Evolutionary conservation across 176 grass and related monocot species (phyloP).

Genomic region (Triticum timopheevii): DNA sequence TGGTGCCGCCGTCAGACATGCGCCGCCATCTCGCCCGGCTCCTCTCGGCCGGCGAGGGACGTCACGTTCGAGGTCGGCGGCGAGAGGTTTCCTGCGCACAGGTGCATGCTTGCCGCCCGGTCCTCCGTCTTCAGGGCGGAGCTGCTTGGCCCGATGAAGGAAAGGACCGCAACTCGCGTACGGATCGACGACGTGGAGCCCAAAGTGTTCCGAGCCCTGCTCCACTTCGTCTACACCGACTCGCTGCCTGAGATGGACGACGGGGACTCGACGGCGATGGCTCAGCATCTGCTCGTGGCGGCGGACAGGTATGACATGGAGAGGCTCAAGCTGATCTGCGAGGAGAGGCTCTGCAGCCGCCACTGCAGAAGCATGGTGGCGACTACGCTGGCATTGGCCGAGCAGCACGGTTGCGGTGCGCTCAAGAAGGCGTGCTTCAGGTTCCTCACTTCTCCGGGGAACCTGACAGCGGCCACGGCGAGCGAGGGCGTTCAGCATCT

Average conservation of each 20-base stretch:
- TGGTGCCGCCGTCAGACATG: background rate
- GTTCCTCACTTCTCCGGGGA: background rate
- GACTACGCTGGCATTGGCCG: background rate
- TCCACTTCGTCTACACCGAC: slow-evolving; percentile 37
- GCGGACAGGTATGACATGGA: slow-evolving; percentile 41
- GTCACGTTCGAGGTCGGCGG: background rate
- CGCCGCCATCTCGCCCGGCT: background rate
- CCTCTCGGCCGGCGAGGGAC: background rate
- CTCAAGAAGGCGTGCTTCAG: background rate
- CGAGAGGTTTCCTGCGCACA: background rate
- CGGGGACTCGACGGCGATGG: background rate
- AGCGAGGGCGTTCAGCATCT: background rate
- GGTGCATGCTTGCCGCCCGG: background rate
- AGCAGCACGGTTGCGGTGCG: background rate
- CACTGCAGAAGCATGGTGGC: background rate
- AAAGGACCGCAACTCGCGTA: background rate
- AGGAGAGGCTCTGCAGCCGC: slow-evolving; percentile 12
- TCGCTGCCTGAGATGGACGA: background rate
- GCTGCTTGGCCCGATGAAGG: background rate
- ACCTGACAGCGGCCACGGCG: background rate
- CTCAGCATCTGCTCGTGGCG: slow-evolving; percentile 41
- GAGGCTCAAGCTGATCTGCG: slow-evolving; percentile 45
- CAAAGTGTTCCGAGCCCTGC: background rate
- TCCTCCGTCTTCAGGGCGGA: background rate
- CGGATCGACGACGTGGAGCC: background rate